A percentile compares a stretch with the other conserved stretches of the same genome.
Evolutionary conservation across 2,329 filamentous ascomycete species (phyloP).

Genomic region (Fusarium sp.): DNA sequence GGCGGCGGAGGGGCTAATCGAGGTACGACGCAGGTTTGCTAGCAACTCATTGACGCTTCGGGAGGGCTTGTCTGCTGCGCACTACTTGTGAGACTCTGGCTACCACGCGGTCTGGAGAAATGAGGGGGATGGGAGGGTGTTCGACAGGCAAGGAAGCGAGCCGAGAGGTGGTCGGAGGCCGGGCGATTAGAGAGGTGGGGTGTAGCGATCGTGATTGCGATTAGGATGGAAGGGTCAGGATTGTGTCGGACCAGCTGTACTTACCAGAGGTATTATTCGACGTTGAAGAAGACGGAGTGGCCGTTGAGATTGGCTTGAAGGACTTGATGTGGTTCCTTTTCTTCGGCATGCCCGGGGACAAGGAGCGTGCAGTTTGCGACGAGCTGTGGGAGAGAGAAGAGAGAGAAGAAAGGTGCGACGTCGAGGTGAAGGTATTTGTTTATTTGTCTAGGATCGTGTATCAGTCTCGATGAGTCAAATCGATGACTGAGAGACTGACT

Average conservation of each 20-base stretch:
- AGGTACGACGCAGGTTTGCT: conserved; percentile 64
- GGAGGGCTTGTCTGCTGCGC: conserved; percentile 48
- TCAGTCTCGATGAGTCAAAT: conserved; percentile 38
- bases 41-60: conserved; percentile 70
- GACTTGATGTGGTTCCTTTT: conserved; percentile 67
- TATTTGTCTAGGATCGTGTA: conserved; percentile 32
- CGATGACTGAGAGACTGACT: conserved; percentile 5
- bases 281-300: conserved; percentile 54
- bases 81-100: conserved; percentile 45
- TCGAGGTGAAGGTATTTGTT: conserved; percentile 29
- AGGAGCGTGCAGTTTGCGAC: conserved; percentile 21
- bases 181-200: conserved; percentile 29
- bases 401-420: conserved; percentile 21
- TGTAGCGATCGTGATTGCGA: conserved; percentile 23
- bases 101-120: conserved; percentile 44
- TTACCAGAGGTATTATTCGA: conserved; percentile 44
- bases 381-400: conserved; percentile 25
- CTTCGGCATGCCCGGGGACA: conserved; percentile 66
- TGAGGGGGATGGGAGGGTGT: conserved; percentile 24
- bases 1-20: conserved; percentile 45
- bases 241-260: conserved; percentile 22
- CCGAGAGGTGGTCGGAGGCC: conserved; percentile 39
- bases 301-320: conserved; percentile 68
- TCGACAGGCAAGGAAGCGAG: conserved; percentile 42
- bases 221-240: not conserved